phyloP scores from a whole-genome alignment of 1,284 basidiomycete species.

The Salmacisia buchloeana region DNA sequence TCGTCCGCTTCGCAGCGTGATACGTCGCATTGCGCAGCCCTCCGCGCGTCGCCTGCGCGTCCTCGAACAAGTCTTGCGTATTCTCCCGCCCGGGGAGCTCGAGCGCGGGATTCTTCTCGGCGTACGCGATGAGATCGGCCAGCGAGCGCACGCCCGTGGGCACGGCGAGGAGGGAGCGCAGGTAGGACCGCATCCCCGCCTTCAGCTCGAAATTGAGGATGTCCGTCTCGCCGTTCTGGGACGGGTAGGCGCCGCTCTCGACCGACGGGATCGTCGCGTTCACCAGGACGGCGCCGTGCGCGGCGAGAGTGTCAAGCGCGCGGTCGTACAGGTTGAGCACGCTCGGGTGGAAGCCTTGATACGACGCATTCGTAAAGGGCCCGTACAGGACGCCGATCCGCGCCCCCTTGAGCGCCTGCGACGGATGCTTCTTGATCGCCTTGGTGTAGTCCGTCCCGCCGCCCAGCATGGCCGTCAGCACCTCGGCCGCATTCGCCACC shows the following conservation, averaged over 20 bases:
- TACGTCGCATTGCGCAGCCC: no score
- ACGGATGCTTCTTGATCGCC: neutral
- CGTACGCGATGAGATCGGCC: neutral
- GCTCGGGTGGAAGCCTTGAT: neutral
- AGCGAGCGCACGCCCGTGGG: neutral
- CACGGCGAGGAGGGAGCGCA: neutral
- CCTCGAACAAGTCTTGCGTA: neutral
- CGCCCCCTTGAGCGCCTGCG: neutral
- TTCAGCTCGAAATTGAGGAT: neutral
- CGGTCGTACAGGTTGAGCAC: neutral
- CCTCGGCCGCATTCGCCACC: neutral
- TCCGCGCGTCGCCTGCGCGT: neutral
- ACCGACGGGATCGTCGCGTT: neutral
- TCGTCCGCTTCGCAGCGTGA: neutral
- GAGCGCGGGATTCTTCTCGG: neutral
- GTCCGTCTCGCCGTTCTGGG: neutral
- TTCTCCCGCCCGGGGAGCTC: neutral
- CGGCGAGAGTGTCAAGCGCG: neutral
- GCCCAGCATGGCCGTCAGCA: neutral
- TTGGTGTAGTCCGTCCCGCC: neutral
- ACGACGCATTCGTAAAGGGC: neutral
- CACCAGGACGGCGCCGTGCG: neutral
- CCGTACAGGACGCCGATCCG: neutral
- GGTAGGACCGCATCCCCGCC: neutral
- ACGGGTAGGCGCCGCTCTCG: neutral